A percentile compares a stretch with the other conserved stretches of the same genome.
Evolutionary conservation across 805 yeast species (phyloP).

Genomic region (Candida berthetii): DNA sequence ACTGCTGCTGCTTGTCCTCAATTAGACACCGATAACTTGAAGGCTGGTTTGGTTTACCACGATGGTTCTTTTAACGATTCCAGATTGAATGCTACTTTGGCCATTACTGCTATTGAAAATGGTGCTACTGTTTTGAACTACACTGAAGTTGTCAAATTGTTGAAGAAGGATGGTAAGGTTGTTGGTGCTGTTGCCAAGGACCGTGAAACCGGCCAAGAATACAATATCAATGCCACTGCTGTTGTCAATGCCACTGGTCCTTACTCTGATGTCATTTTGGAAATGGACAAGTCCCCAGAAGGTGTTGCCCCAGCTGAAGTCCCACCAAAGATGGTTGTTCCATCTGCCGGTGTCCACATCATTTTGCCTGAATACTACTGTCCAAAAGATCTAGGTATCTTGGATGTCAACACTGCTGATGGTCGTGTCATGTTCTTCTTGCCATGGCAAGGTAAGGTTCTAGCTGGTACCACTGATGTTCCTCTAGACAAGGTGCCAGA

Average conservation of each 20-base stretch:
- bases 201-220: constrained; percentile 58
- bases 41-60: constrained; percentile 89
- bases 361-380: constrained; percentile 90
- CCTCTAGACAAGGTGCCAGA: constrained; percentile 68
- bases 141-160: constrained; percentile 69
- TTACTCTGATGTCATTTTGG: constrained; percentile 74
- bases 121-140: constrained; percentile 92
- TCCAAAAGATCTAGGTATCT: constrained; percentile 79
- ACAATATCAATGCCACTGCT: constrained; percentile 59
- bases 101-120: constrained; percentile 74
- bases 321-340: constrained; percentile 80
- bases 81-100: constrained; percentile 81
- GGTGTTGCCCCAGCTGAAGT: constrained; percentile 54
- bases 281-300: constrained; percentile 71
- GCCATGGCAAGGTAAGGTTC: constrained; percentile 97
- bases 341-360: constrained; percentile 91
- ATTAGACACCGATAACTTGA: constrained; percentile 71
- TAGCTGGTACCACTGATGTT: constrained; percentile 95
- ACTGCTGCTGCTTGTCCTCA: constrained; percentile 79
- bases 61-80: constrained; percentile 94
- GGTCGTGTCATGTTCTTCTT: constrained; percentile 95
- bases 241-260: constrained; percentile 96
- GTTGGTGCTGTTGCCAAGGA: constrained; percentile 76
- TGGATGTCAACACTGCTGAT: constrained; percentile 89
- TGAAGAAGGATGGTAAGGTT: constrained; percentile 61